A percentile compares a stretch with the other conserved stretches of the same genome.
phyloP scores from a whole-genome alignment of 108 stramenopile genomes.

The Epithemia pelagica region DNA sequence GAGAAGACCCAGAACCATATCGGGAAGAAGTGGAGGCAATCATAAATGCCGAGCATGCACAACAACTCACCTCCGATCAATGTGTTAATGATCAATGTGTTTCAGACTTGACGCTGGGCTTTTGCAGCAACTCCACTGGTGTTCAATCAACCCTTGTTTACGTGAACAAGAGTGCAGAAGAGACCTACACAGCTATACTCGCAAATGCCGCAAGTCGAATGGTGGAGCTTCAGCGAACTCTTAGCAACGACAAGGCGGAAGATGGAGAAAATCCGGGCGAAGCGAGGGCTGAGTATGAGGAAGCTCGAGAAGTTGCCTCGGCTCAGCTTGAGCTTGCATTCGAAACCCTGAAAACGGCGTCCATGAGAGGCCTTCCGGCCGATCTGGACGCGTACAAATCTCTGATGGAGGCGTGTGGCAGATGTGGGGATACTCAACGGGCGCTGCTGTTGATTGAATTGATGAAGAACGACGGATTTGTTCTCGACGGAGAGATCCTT shows the following conservation, averaged over 20 bases:
- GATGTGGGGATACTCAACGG: constrained; percentile 70
- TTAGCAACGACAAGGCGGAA: background rate
- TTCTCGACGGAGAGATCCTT: constrained; percentile 59
- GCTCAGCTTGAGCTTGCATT: constrained; percentile 82
- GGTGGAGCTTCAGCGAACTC: background rate
- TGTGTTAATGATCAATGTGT: constrained; percentile 1
- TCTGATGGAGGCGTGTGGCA: constrained; percentile 79
- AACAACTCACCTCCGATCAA: background rate
- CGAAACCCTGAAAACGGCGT: constrained; percentile 60
- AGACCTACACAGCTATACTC: constrained; percentile 1
- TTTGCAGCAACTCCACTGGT: background rate
- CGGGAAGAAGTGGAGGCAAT: background rate
- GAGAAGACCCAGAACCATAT: constrained; percentile 2
- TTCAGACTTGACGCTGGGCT: background rate
- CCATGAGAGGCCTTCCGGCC: constrained; percentile 37
- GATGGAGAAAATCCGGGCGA: constrained; percentile 13
- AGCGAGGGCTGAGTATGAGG: constrained; percentile 41
- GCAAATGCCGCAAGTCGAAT: background rate
- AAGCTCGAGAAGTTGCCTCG: constrained; percentile 69
- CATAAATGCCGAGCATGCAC: background rate
- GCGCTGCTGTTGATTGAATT: constrained; percentile 68
- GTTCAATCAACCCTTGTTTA: background rate
- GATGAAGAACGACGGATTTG: constrained; percentile 69
- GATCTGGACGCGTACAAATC: constrained; percentile 69
- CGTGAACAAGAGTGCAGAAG: constrained; percentile 1